A percentile compares a stretch with the other conserved stretches of the same genome.
phyloP scores from a whole-genome alignment of 768 basidiomycete species.

The Collybia sordida region DNA sequence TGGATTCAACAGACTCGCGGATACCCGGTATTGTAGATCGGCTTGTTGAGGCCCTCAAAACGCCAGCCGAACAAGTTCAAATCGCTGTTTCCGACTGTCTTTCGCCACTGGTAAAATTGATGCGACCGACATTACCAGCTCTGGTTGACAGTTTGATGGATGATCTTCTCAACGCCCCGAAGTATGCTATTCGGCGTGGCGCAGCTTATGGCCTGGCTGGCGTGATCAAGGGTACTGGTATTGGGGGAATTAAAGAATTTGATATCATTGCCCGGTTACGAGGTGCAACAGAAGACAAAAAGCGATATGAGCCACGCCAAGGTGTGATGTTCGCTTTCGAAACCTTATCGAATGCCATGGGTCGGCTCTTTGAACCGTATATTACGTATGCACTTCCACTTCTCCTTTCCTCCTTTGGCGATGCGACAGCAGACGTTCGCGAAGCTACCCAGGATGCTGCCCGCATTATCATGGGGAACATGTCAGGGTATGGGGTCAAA shows the following conservation, averaged over 20 bases:
- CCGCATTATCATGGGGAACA: conserved; percentile 90
- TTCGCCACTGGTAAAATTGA: conserved; percentile 76
- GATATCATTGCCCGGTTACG: conserved; percentile 73
- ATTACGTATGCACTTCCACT: conserved; percentile 81
- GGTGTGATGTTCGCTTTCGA: conserved; percentile 96
- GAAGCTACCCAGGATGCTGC: conserved; percentile 93
- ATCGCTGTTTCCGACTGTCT: conserved; percentile 96
- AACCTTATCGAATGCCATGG: conserved; percentile 82
- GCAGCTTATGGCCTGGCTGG: conserved; percentile 97
- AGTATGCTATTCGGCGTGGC: conserved; percentile 94
- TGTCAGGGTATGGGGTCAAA: conserved; percentile 95
- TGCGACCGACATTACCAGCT: conserved; percentile 54
- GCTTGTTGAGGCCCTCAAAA: conserved; percentile 86
- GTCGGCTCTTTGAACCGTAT: conserved; percentile 93
- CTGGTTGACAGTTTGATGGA: conserved; percentile 79
- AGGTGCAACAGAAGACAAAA: conserved; percentile 85
- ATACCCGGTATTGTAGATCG: conserved; percentile 82
- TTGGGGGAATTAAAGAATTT: conserved; percentile 83
- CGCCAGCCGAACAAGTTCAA: conserved; percentile 95
- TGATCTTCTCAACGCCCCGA: conserved; percentile 74
- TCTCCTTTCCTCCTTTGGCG: conserved; percentile 84
- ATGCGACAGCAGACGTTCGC: conserved; percentile 81
- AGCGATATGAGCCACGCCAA: conserved; percentile 81
- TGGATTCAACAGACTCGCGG: conserved; percentile 73
- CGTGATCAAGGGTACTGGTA: conserved; percentile 86